A percentile compares a stretch with the other conserved stretches of the same genome.
Evolutionary conservation across 2,329 filamentous ascomycete genomes (phyloP).

Genomic region (Talaromyces sp.): DNA sequence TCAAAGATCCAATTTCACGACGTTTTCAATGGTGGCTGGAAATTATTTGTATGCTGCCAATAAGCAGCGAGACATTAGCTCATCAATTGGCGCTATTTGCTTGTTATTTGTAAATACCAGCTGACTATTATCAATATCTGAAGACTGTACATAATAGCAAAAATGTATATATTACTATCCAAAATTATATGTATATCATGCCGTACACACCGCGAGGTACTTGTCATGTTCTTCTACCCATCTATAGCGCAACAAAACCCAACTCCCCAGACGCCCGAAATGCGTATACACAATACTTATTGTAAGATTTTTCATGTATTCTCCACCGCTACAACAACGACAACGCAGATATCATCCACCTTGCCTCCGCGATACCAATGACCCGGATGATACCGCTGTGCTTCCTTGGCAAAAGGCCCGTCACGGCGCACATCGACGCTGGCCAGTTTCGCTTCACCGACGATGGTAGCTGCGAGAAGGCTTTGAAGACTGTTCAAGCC

Average conservation of each 20-base stretch:
- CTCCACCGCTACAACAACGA: slow-evolving; percentile 72
- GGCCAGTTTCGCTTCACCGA: slow-evolving; percentile 75
- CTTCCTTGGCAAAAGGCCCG: slow-evolving; percentile 91
- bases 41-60: neutral
- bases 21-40: neutral
- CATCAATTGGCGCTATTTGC: too few species aligned
- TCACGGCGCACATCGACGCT: slow-evolving; percentile 77
- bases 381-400: slow-evolving; percentile 77
- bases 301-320: slow-evolving; percentile 12
- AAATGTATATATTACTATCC: neutral
- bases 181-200: neutral
- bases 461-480: slow-evolving; percentile 71
- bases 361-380: slow-evolving; percentile 91
- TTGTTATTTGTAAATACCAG: too few species aligned
- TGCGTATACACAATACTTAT: neutral
- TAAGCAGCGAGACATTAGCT: neutral
- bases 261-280: neutral
- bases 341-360: slow-evolving; percentile 87
- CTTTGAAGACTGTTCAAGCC: slow-evolving; percentile 62
- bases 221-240: neutral
- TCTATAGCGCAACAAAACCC: neutral
- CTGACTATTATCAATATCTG: too few species aligned
- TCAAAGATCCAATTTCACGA: too few species aligned
- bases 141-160: too few species aligned
- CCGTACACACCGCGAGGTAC: neutral